phyloP scores from a whole-genome alignment of 148 eudicot genomes.

The Amaranthus palmeri region DNA sequence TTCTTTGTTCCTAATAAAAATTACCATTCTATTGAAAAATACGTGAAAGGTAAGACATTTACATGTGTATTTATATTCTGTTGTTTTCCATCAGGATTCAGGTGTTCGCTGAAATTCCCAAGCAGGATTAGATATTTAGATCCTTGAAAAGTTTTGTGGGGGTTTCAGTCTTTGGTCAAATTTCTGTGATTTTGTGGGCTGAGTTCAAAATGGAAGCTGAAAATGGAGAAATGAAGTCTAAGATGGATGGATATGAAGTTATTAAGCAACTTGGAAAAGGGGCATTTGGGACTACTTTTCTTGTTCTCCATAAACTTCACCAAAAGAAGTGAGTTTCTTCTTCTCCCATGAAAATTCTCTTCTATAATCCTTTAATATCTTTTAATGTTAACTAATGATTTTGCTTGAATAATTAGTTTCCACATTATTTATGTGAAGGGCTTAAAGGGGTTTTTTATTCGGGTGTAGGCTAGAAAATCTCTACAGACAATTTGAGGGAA shows the following conservation, averaged over 20 bases:
- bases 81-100: not conserved
- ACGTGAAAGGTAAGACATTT: not conserved
- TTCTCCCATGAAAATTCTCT: not conserved
- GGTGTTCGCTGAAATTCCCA: not conserved
- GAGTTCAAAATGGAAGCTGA: conserved; percentile 51
- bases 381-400: not conserved
- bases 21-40: conserved; percentile 1
- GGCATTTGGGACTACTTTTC: conserved; percentile 64
- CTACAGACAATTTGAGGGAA: too few species aligned
- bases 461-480: too few species aligned
- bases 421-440: conserved; percentile 9
- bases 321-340: conserved; percentile 53
- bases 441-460: not conserved
- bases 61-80: not conserved
- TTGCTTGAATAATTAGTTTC: not conserved
- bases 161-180: not conserved
- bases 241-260: conserved; percentile 75
- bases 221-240: conserved; percentile 42
- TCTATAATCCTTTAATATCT: not conserved
- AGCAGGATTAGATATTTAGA: conserved; percentile 9
- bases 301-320: conserved; percentile 62
- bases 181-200: conserved; percentile 14
- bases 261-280: conserved; percentile 83
- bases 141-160: conserved; percentile 11
- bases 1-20: not conserved